Evolutionary conservation across 192 early-diverging fungal genomes (phyloP).

Genomic region (Podila verticillata): DNA sequence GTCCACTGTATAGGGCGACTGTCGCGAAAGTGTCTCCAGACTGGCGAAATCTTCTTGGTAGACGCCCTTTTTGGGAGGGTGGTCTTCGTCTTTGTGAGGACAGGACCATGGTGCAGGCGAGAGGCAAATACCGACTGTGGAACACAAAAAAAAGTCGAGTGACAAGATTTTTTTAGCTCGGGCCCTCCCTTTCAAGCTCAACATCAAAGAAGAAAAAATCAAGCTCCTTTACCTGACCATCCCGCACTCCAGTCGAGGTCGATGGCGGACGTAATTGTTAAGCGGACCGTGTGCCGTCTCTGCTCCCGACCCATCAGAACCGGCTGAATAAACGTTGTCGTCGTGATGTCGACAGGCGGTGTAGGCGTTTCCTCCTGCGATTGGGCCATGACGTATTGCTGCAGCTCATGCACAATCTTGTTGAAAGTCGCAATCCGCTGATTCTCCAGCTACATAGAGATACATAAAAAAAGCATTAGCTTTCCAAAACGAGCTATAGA

Average conservation of each 20-base stretch:
- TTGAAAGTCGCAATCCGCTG: not conserved
- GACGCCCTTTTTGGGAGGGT: not conserved
- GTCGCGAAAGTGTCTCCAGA: slow-evolving; percentile 10
- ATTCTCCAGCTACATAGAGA: not conserved
- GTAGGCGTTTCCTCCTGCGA: not conserved
- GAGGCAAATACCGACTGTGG: not conserved
- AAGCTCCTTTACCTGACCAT: not conserved
- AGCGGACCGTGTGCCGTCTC: not conserved
- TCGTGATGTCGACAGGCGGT: not conserved
- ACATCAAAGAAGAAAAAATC: not conserved
- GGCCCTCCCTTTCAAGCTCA: not conserved
- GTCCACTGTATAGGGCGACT: slow-evolving; percentile 11
- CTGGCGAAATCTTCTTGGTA: slow-evolving; percentile 1
- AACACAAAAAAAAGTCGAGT: not conserved
- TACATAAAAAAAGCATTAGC: not conserved
- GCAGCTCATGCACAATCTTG: slow-evolving; percentile 1
- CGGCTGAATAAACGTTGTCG: slow-evolving; percentile 10
- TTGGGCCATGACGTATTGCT: slow-evolving; percentile 10
- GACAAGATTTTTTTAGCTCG: not conserved
- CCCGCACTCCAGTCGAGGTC: not conserved
- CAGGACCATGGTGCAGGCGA: not conserved
- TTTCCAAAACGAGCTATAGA: too few relatives aligned
- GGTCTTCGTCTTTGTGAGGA: not conserved
- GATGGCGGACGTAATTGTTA: not conserved
- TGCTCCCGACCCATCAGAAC: not conserved